These are phyloP conservation scores for Gentiana dahurica DNA, from an alignment of 257 asterid species.

Conservation along the genomic window DNA sequence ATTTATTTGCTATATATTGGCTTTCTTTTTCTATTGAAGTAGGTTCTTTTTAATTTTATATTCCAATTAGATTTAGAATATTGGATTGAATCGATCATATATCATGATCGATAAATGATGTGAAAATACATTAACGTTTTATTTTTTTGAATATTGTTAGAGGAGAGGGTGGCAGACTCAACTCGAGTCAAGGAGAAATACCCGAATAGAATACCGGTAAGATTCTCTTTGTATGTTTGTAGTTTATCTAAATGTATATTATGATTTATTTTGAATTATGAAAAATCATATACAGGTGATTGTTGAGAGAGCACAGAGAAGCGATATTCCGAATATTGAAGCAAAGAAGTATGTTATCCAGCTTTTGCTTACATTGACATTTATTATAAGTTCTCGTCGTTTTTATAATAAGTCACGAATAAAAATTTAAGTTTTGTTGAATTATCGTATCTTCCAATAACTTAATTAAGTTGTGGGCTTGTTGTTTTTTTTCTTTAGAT, in stretches of 20 bases:
- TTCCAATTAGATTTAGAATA: too few species aligned
- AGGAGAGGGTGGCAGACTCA: conserved; percentile 48
- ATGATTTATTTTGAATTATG: neutral
- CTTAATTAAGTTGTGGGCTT: too few species aligned
- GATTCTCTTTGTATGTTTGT: conserved; percentile 10
- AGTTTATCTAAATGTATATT: neutral
- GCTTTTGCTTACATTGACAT: neutral
- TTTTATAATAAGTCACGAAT: too few species aligned
- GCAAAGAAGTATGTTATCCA: conserved; percentile 57
- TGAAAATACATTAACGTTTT: too few species aligned
- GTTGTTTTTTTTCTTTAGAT: conserved; percentile 25
- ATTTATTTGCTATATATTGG: neutral
- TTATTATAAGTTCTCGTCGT: too few species aligned
- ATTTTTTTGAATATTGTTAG: conserved; percentile 15
- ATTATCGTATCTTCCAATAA: too few species aligned
- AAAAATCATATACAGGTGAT: conserved; percentile 38
- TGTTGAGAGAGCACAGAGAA: conserved; percentile 60
- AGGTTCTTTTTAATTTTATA: too few species aligned
- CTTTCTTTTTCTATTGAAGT: too few species aligned
- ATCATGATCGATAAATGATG: too few species aligned
- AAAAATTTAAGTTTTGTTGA: too few species aligned
- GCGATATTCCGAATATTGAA: conserved; percentile 65
- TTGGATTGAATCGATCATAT: too few species aligned
- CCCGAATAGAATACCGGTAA: conserved; percentile 66
- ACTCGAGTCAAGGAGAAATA: conserved; percentile 49